Percentiles rank a stretch among this genome's conserved stretches.
Evolutionary conservation across 2,329 filamentous ascomycete genomes (phyloP).

Genomic region (Chrysosporium queenslandicum): DNA sequence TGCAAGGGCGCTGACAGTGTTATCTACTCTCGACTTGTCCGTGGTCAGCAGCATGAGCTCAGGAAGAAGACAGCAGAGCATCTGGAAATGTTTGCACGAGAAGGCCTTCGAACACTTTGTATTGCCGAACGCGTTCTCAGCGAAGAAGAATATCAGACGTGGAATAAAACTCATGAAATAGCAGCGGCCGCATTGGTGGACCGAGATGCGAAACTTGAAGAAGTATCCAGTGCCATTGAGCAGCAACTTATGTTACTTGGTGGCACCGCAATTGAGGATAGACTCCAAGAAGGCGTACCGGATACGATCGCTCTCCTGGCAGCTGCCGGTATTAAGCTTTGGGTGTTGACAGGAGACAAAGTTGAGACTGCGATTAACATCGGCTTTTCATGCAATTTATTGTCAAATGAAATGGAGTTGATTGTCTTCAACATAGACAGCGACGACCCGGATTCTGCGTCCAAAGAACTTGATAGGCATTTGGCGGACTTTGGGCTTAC

Average conservation of each 20-base stretch:
- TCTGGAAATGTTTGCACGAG: conserved; percentile 90
- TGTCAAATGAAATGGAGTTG: conserved; percentile 96
- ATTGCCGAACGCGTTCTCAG: conserved; percentile 72
- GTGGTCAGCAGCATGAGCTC: conserved; percentile 75
- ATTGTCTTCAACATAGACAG: conserved; percentile 81
- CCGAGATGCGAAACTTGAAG: conserved; percentile 86
- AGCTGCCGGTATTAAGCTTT: conserved; percentile 92
- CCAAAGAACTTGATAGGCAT: conserved; percentile 63
- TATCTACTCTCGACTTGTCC: conserved; percentile 83
- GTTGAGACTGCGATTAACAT: conserved; percentile 99
- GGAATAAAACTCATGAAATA: conserved; percentile 78
- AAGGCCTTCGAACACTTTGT: conserved; percentile 88
- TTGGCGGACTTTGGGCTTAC: conserved; percentile 65
- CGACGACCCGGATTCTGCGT: conserved; percentile 54
- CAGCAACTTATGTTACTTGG: conserved; percentile 78
- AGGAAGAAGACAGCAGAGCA: conserved; percentile 80
- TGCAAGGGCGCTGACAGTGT: conserved; percentile 97
- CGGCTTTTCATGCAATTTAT: conserved; percentile 93
- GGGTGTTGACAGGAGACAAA: conserved; percentile 97
- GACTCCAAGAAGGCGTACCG: conserved; percentile 90
- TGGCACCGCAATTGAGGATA: conserved; percentile 94
- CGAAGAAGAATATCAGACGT: conserved; percentile 73
- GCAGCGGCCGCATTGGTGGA: conserved; percentile 75
- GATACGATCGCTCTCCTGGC: conserved; percentile 88
- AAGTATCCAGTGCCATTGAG: conserved; percentile 81